Evolutionary conservation across 148 eudicot species (phyloP).

Genomic region (Arbutus unedo): DNA sequence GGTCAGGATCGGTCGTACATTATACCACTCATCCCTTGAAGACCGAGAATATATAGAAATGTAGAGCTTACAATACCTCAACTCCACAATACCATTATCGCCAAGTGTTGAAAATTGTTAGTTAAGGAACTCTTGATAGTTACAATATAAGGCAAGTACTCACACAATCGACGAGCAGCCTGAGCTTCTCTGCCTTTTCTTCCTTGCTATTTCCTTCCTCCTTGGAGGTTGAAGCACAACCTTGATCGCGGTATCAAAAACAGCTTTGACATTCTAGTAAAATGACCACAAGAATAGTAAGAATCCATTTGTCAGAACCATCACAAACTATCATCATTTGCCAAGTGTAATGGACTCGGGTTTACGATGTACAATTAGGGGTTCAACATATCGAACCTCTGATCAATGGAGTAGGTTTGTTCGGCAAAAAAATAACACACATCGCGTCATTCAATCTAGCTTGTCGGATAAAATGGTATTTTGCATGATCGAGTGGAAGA

Average conservation of each 20-base stretch:
- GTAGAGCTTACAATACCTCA: neutral
- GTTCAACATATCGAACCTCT: neutral
- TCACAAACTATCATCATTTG: neutral
- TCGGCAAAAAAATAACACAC: neutral
- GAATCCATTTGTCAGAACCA: neutral
- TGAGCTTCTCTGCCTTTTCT: slow-evolving; percentile 51
- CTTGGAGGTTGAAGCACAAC: slow-evolving; percentile 97
- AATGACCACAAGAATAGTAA: neutral
- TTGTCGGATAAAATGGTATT: neutral
- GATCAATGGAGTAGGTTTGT: neutral
- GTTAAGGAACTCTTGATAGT: neutral
- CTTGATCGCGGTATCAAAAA: slow-evolving; percentile 83
- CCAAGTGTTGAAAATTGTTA: too few relatives aligned
- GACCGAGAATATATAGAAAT: neutral
- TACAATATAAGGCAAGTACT: slow-evolving; percentile 27
- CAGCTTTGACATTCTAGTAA: slow-evolving; percentile 83
- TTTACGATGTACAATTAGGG: too few relatives aligned
- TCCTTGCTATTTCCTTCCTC: slow-evolving; percentile 65
- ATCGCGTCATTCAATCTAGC: neutral
- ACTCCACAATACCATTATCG: neutral
- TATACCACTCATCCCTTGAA: neutral
- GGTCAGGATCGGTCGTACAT: too few relatives aligned
- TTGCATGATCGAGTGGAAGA: neutral
- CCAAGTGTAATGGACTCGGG: neutral
- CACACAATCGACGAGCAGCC: slow-evolving; percentile 86